Percentiles rank a stretch among this genome's conserved stretches.
Conservation (phyloP, 2,329 filamentous ascomycete genomes). For the Xylariaceae sp. region DNA sequence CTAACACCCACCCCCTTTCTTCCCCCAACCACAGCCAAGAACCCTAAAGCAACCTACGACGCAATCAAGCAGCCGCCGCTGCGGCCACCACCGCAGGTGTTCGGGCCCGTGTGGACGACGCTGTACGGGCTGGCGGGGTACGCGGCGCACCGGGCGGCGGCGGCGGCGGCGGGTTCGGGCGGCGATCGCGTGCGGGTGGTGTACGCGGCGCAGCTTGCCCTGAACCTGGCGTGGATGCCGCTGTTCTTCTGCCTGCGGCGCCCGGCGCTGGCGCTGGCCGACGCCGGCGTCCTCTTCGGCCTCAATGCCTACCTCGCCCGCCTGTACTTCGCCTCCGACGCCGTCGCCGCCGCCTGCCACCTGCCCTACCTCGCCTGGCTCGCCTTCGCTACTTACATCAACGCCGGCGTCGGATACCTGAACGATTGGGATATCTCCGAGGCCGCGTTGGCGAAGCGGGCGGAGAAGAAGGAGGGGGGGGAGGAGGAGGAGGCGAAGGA, state of each 20-base stretch:
- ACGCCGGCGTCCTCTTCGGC: constrained; percentile 74
- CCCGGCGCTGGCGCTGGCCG: constrained; percentile 72
- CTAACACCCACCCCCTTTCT: constrained; percentile 5
- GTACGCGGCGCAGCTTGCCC: constrained; percentile 81
- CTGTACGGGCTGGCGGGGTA: constrained; percentile 86
- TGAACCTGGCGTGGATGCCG: constrained; percentile 91
- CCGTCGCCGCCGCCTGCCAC: constrained; percentile 71
- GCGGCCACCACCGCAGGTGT: constrained; percentile 62
- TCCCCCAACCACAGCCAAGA: constrained; percentile 1
- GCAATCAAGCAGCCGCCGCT: constrained; percentile 69
- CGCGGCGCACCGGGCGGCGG: constrained; percentile 77
- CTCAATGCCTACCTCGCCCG: constrained; percentile 74
- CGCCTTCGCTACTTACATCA: constrained; percentile 84
- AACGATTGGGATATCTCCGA: constrained; percentile 66
- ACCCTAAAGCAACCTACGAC: constrained; percentile 58
- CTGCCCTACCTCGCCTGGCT: constrained; percentile 86
- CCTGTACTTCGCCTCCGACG: constrained; percentile 75
- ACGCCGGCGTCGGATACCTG: constrained; percentile 66
- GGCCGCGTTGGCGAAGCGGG: constrained; percentile 31
- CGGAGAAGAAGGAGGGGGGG: constrained; percentile 32
- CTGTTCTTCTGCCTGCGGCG: constrained; percentile 82
- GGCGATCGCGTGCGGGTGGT: constrained; percentile 70
- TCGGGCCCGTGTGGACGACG: constrained; percentile 67
- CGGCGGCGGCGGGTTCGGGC: constrained; percentile 40
- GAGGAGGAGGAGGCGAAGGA: constrained; percentile 24